Percentiles rank a stretch among this genome's conserved stretches.
These are phyloP conservation scores for Scedosporium aurantiacum DNA, from an alignment of 2,329 filamentous ascomycete genomes.

Conservation along the genomic window DNA sequence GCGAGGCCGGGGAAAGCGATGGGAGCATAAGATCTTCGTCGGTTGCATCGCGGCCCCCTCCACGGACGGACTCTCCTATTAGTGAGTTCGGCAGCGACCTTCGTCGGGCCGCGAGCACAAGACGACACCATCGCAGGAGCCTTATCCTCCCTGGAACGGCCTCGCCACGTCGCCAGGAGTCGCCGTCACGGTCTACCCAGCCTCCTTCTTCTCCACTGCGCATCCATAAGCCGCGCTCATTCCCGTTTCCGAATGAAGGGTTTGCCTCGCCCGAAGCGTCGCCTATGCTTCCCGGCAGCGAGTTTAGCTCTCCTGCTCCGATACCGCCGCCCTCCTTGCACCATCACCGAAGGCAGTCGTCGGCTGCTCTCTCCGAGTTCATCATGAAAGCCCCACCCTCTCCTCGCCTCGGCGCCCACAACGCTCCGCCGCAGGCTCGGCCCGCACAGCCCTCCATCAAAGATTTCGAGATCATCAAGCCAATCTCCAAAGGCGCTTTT, in stretches of 20 bases:
- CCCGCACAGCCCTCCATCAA: constrained; percentile 94
- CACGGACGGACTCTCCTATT: constrained; percentile 78
- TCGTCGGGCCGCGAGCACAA: constrained; percentile 63
- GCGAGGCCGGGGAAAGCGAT: constrained; percentile 77
- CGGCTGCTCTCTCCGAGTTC: constrained; percentile 66
- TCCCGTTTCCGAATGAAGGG: constrained; percentile 49
- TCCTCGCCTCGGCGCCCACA: constrained; percentile 66
- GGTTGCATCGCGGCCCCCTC: constrained; percentile 52
- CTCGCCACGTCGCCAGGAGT: constrained; percentile 77
- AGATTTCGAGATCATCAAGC: constrained; percentile 98
- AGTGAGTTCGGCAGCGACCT: constrained; percentile 74
- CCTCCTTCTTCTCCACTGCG: constrained; percentile 80
- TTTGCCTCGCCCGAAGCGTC: constrained; percentile 80
- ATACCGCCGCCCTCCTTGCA: constrained; percentile 29
- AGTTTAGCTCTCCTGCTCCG: constrained; percentile 66
- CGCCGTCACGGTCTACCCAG: constrained; percentile 62
- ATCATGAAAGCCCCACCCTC: constrained; percentile 64
- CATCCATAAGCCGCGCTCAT: constrained; percentile 66
- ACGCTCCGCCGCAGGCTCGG: constrained; percentile 70
- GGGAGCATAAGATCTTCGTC: constrained; percentile 77
- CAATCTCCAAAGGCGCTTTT: constrained; percentile 97
- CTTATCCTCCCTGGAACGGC: constrained; percentile 69
- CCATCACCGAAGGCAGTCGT: constrained; percentile 84
- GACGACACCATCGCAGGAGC: constrained; percentile 78
- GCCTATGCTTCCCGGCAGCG: constrained; percentile 71